phyloP scores from a whole-genome alignment of 1,139 yeast species.

The Blastobotrys persicus region DNA sequence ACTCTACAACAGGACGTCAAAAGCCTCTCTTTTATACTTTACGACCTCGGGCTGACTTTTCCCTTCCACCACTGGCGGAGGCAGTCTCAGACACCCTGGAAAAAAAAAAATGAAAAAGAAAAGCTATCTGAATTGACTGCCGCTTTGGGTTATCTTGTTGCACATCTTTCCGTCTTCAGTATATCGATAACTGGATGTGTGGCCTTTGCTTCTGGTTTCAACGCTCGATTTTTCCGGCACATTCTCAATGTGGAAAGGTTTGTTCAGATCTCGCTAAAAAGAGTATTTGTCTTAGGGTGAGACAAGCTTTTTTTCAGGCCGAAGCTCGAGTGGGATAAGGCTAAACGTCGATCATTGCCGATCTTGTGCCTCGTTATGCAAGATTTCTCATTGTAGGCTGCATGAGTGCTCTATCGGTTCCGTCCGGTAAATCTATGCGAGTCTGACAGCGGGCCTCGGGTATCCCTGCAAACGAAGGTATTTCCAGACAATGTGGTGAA shows the following conservation, averaged over 20 bases:
- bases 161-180: neutral
- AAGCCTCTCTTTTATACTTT: neutral
- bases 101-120: slow-evolving; percentile 4
- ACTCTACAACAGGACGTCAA: neutral
- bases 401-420: neutral
- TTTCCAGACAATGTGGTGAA: too few relatives aligned
- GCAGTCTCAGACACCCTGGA: slow-evolving; percentile 4
- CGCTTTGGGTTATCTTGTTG: neutral
- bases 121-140: neutral
- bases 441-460: neutral
- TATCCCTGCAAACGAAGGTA: too few relatives aligned
- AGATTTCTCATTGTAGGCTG: neutral
- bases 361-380: neutral
- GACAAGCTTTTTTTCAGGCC: too few relatives aligned
- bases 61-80: neutral
- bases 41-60: neutral
- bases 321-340: neutral
- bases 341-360: neutral
- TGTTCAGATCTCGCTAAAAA: neutral
- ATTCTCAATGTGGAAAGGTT: neutral
- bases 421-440: neutral
- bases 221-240: neutral
- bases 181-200: neutral
- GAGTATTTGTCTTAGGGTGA: neutral
- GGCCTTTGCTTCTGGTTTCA: neutral